Base-by-base conservation (phyloP, 768 basidiomycete species). In the Gelatoporia subvermispora region DNA sequence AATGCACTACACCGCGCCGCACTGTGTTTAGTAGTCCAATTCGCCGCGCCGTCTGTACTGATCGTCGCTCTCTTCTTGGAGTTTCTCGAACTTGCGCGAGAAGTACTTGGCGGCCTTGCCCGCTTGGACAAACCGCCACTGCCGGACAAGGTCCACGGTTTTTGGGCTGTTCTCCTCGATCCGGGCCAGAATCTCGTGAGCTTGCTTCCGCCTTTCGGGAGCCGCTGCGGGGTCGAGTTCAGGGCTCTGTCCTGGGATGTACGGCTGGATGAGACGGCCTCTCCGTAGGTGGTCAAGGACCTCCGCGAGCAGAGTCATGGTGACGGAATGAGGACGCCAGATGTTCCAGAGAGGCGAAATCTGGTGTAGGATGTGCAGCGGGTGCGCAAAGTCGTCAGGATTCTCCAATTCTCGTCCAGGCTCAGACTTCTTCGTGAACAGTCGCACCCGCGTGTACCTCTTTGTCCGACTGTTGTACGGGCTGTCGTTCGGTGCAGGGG, bases 301-400 rank as follows among this genome's bases (percentile, higher is more conserved):
- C 4, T 67, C 59, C 22, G 74, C 63, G 41, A 90, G 62, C 8
- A 78, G 56, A 2, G 65, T 63, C 46, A 85, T 61, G 4, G 79
- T 72, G 40, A 68, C 67, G 22, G 53, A 60, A 57, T 86, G 84
- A n/a, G 83, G 79, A 38, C 70, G 71, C 88, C 86, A 89, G 39
- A 68, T 61, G 41, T 79, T 75, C 79, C 82, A 85, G 20, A 72
- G 63, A 10, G 86, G 84, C 4, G 81, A 74, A 45, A 85, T 73
- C 50, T 79, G 76, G 54, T 82, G 78, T 3, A 89, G 70, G 34
- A 84, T 63, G 51, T 77, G 72, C 31, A 90, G 67, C 5, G 78
- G 72, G 58, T 78, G 75, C n/a, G 73, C 77, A 47, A 79, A 73
- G 63, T 85, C 83, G 42, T 68, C 59, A 9, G 52, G 55, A 37